phyloP scores from a whole-genome alignment of 768 basidiomycete species.

The Paxillus rubicundulus region DNA sequence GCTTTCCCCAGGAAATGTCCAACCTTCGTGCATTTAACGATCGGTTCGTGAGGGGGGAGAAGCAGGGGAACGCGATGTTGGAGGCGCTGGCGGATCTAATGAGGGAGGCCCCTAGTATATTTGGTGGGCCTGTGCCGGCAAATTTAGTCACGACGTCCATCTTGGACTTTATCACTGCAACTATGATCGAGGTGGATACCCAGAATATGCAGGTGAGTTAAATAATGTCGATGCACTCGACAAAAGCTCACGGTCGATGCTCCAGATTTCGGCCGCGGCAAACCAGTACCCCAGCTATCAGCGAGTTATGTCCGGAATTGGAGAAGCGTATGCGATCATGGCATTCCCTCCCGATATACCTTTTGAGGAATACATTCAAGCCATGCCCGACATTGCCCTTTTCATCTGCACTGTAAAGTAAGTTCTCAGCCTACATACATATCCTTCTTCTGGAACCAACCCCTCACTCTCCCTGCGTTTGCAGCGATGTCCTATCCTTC shows the following conservation, averaged over 20 bases:
- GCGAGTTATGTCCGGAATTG: constrained; percentile 30
- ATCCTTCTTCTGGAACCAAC: no score
- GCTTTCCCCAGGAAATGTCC: constrained; percentile 20
- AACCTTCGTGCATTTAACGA: constrained; percentile 34
- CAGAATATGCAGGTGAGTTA: constrained; percentile 24
- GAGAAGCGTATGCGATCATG: constrained; percentile 36
- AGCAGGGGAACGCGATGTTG: constrained; percentile 32
- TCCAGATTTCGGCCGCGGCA: constrained; percentile 23
- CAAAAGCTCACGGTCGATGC: neutral
- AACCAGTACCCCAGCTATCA: constrained; percentile 26
- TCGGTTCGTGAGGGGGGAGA: constrained; percentile 25
- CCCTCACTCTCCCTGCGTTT: neutral
- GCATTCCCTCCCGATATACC: constrained; percentile 35
- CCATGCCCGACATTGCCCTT: constrained; percentile 35
- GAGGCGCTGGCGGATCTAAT: constrained; percentile 36
- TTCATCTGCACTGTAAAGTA: constrained; percentile 39
- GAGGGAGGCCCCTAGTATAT: constrained; percentile 28
- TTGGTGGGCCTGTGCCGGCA: constrained; percentile 22
- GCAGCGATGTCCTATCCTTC: constrained; percentile 37
- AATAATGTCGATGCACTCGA: neutral
- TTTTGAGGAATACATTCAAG: constrained; percentile 34
- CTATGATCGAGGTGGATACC: constrained; percentile 33
- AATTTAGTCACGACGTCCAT: constrained; percentile 38
- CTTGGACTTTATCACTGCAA: constrained; percentile 35
- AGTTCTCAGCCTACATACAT: constrained; percentile 9